phyloP scores from a whole-genome alignment of 306 rosid genomes.

The Senna tora region DNA sequence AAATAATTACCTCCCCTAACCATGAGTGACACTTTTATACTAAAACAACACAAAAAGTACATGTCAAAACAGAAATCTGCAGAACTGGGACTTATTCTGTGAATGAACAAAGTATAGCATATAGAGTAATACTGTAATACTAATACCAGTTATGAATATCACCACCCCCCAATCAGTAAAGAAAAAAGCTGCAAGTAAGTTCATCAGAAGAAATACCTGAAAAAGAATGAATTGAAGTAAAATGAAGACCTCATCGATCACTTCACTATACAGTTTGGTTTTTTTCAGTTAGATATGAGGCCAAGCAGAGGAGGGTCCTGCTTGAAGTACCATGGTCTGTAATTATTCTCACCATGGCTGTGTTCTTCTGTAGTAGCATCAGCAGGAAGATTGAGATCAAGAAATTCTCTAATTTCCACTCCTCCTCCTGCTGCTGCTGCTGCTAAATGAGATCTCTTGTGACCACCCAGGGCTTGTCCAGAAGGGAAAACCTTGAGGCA shows the following conservation, averaged over 20 bases:
- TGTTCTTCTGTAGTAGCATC: constrained; percentile 52
- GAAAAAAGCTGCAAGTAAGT: constrained; percentile 16
- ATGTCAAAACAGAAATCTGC: constrained; percentile 4
- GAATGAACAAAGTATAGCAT: constrained; percentile 11
- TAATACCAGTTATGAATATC: too few species aligned
- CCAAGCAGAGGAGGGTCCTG: constrained; percentile 54
- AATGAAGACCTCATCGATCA: not conserved
- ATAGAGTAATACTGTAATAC: not conserved
- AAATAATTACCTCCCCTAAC: constrained; percentile 48
- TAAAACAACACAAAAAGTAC: not conserved
- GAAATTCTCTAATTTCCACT: constrained; percentile 70
- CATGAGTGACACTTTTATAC: constrained; percentile 46
- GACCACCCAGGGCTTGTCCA: constrained; percentile 97
- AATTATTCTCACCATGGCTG: constrained; percentile 37
- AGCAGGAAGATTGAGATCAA: constrained; percentile 96
- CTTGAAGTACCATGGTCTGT: constrained; percentile 61
- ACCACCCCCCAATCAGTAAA: not conserved
- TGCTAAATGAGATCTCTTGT: constrained; percentile 81
- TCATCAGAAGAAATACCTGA: constrained; percentile 46
- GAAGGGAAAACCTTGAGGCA: constrained; percentile 71
- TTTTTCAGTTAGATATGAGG: constrained; percentile 51
- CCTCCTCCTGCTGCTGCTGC: too few species aligned
- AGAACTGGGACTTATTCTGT: too few species aligned
- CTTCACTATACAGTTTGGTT: constrained; percentile 59
- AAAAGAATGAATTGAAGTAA: constrained; percentile 74